phyloP scores from a whole-genome alignment of 805 yeast species.

The Pichia gijzeniarum region DNA sequence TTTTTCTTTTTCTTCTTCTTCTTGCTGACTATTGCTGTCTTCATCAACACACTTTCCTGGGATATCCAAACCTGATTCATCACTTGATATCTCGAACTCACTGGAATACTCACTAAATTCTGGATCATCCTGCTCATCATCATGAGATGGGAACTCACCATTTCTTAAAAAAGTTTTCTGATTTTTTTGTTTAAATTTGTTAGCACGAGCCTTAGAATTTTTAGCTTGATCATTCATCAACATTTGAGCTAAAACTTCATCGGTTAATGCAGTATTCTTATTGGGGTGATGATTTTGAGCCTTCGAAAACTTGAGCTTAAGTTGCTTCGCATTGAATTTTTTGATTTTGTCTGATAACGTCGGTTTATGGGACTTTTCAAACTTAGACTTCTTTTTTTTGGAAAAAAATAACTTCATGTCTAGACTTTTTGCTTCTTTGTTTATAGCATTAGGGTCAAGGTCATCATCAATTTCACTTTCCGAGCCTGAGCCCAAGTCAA shows the following conservation, averaged over 20 bases:
- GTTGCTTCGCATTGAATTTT: slow-evolving; percentile 9
- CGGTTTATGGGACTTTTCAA: slow-evolving; percentile 4
- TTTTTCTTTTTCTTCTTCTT: slow-evolving; percentile 18
- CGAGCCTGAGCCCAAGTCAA: slow-evolving; percentile 6
- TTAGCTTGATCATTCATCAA: slow-evolving; percentile 13
- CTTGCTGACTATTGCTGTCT: slow-evolving; percentile 22
- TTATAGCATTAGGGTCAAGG: background rate
- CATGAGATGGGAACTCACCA: slow-evolving; percentile 15
- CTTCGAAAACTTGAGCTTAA: background rate
- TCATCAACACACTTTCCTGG: slow-evolving; percentile 19
- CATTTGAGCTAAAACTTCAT: slow-evolving; percentile 12
- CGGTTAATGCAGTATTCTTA: slow-evolving; percentile 4
- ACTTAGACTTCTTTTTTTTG: slow-evolving; percentile 5
- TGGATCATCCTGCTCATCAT: slow-evolving; percentile 27
- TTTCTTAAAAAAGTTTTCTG: slow-evolving; percentile 14
- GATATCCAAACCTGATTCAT: slow-evolving; percentile 14
- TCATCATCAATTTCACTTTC: slow-evolving; percentile 4
- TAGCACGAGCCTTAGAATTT: slow-evolving; percentile 7
- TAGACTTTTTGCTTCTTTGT: slow-evolving; percentile 7
- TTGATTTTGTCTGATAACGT: slow-evolving; percentile 11
- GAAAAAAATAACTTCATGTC: slow-evolving; percentile 11
- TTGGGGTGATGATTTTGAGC: background rate
- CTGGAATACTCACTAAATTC: slow-evolving; percentile 27
- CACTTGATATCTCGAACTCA: slow-evolving; percentile 21
- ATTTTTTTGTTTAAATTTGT: slow-evolving; percentile 15